Base-by-base conservation (phyloP, 805 yeast species). In the Yarrowia bubula region DNA sequence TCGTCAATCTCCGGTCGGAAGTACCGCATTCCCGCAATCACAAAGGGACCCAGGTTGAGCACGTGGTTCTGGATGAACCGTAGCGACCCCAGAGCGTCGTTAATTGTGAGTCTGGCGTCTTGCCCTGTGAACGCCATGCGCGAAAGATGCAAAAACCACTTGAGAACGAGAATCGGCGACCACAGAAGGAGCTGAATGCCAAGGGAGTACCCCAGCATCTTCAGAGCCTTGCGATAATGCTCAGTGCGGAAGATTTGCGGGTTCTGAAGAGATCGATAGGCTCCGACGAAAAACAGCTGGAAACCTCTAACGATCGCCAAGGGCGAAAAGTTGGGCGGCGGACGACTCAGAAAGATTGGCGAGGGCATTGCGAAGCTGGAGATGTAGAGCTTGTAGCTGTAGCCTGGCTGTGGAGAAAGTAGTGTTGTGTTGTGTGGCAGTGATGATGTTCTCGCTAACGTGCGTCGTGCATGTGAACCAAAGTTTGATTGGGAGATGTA, bases 331-430 rank as follows among this genome's bases (percentile, higher is more conserved):
- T 86, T 83, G 5, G 83, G 80, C 8, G 86, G 82, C 0, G 88
- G 87, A 57, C 81, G 78, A 2, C 86, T 80, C 11, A 84, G 75
- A 70, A 84, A 84, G 14, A 83, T 78, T 7, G 88, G 88, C 3
- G 88, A 85, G 1, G 85, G 83, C 88, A 85, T 84, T 5, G 18
- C 31, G 51, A 14, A 14, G 15, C 2, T n/a, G 43, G 8, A n/a
- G n/a, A n/a, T n/a, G n/a, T n/a, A n/a, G n/a, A n/a, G n/a, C n/a
- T n/a, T n/a, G n/a, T n/a, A n/a, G n/a, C n/a, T n/a, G n/a, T n/a
- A n/a, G n/a, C n/a, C n/a, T n/a, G n/a, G n/a, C 43, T 41, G 44
- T 41, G 13, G 28, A 8, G 14, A 7, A 1, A 18, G 47, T 3
- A 18, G 48, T 42, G 46, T 18, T 10, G 46, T 8, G 50, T 9